Evolutionary conservation across 148 eudicot genomes (phyloP).

Genomic region (Persicaria maculosa): DNA sequence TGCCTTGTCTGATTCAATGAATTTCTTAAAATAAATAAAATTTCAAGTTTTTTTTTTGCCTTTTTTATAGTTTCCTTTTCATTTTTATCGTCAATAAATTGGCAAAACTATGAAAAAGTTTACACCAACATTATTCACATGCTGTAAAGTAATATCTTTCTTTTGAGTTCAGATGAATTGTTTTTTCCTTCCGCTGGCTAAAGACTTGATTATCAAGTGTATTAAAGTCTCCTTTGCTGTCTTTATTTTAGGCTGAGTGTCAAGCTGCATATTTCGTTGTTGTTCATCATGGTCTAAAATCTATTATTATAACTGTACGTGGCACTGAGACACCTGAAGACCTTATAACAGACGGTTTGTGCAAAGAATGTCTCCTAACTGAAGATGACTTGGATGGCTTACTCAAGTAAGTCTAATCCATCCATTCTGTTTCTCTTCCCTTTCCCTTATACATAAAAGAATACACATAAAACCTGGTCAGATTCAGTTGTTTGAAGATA

Average conservation of each 20-base stretch:
- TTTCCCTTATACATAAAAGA: conserved; percentile 4
- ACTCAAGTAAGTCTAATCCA: conserved; percentile 38
- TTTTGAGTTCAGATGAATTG: too few relatives aligned
- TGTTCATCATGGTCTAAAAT: conserved; percentile 45
- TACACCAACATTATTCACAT: too few relatives aligned
- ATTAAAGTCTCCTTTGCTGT: neutral
- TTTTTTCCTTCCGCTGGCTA: too few relatives aligned
- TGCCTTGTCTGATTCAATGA: too few relatives aligned
- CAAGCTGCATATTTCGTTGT: conserved; percentile 69
- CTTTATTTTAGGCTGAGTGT: conserved; percentile 46
- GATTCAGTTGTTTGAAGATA: neutral
- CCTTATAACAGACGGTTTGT: conserved; percentile 67
- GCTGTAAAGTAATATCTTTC: too few relatives aligned
- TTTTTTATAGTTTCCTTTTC: too few relatives aligned
- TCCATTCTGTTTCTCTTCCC: conserved; percentile 8
- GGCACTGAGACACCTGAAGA: conserved; percentile 87
- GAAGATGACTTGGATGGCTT: conserved; percentile 56
- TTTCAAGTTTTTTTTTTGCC: too few relatives aligned
- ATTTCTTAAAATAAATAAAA: too few relatives aligned
- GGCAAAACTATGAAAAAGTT: too few relatives aligned
- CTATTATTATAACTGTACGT: conserved; percentile 59
- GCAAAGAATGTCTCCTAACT: conserved; percentile 65
- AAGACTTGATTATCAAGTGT: neutral
- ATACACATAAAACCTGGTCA: neutral
- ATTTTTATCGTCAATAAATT: too few relatives aligned